Conservation (phyloP, 2,329 filamentous ascomycete species). For the Colletotrichum tamarilloi region DNA sequence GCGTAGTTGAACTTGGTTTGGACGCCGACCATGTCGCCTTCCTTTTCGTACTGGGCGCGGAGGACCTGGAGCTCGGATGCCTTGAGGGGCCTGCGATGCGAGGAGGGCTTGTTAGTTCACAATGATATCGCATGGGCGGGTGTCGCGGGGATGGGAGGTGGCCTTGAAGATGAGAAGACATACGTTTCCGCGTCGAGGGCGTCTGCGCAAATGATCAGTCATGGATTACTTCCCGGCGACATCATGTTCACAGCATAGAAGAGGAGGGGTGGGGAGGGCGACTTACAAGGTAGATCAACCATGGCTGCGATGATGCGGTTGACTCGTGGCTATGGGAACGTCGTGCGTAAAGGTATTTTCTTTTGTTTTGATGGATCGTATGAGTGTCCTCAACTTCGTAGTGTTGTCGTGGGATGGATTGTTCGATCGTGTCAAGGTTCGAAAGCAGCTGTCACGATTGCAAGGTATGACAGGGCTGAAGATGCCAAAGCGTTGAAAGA, state of each 20-base stretch:
- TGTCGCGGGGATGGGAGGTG: not conserved
- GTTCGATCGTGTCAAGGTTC: no score
- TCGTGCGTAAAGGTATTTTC: not conserved
- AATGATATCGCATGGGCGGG: not conserved
- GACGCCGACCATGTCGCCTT: slow-evolving; percentile 95
- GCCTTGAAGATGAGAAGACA: slow-evolving; percentile 41
- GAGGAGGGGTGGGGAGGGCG: not conserved
- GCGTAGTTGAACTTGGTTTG: slow-evolving; percentile 99
- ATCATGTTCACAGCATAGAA: slow-evolving; percentile 4
- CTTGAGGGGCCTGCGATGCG: slow-evolving; percentile 79
- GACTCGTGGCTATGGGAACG: not conserved
- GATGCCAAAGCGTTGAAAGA: not conserved
- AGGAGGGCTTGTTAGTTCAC: slow-evolving; percentile 11
- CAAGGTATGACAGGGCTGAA: no score
- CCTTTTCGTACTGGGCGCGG: slow-evolving; percentile 94
- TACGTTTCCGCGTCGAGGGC: slow-evolving; percentile 97
- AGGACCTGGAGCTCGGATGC: slow-evolving; percentile 92
- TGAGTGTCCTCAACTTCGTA: not conserved
- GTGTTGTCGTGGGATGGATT: no score
- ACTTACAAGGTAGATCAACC: slow-evolving; percentile 63
- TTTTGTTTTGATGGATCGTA: not conserved
- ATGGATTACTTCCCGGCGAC: not conserved
- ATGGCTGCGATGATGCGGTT: slow-evolving; percentile 45
- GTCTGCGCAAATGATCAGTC: slow-evolving; percentile 66
- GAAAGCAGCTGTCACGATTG: no score